Evolutionary conservation across 2,329 filamentous ascomycete species (phyloP).

Genomic region (Fusarium sp.): DNA sequence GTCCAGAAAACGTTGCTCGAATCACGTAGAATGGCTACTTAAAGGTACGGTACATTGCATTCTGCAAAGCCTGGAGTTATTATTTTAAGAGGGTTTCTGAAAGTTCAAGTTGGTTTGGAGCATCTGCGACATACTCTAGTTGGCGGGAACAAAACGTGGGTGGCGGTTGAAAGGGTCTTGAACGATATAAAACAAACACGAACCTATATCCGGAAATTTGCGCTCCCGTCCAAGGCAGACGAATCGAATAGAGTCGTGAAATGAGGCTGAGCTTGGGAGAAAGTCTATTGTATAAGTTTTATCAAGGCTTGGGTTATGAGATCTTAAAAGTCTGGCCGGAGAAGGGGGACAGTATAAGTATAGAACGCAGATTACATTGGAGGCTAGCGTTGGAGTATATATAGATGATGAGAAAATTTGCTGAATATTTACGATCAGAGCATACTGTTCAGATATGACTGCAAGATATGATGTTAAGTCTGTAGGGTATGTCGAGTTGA

Average conservation of each 20-base stretch:
- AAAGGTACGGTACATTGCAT: constrained; percentile 43
- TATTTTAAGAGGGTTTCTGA: constrained; percentile 29
- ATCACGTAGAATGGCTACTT: constrained; percentile 42
- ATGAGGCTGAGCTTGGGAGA: neutral
- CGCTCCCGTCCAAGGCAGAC: constrained; percentile 1
- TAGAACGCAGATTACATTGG: constrained; percentile 11
- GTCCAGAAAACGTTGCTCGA: constrained; percentile 29
- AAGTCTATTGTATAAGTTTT: neutral
- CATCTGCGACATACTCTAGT: constrained; percentile 38
- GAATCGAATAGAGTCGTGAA: neutral
- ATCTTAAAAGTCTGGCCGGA: neutral
- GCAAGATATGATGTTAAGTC: neutral
- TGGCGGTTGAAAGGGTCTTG: constrained; percentile 17
- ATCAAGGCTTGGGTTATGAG: neutral
- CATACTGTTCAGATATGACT: neutral
- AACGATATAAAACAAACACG: constrained; percentile 33
- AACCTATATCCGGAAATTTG: constrained; percentile 26
- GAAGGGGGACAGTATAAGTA: neutral
- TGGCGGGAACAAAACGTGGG: constrained; percentile 38
- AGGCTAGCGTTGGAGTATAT: constrained; percentile 14
- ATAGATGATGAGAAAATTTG: constrained; percentile 18
- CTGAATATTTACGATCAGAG: neutral
- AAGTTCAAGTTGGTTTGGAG: constrained; percentile 38
- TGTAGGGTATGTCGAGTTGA: neutral
- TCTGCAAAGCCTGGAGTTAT: constrained; percentile 45